A percentile compares a stretch with the other conserved stretches of the same genome.
phyloP scores from a whole-genome alignment of 345 rosid genomes.

The Eucalyptus albens region DNA sequence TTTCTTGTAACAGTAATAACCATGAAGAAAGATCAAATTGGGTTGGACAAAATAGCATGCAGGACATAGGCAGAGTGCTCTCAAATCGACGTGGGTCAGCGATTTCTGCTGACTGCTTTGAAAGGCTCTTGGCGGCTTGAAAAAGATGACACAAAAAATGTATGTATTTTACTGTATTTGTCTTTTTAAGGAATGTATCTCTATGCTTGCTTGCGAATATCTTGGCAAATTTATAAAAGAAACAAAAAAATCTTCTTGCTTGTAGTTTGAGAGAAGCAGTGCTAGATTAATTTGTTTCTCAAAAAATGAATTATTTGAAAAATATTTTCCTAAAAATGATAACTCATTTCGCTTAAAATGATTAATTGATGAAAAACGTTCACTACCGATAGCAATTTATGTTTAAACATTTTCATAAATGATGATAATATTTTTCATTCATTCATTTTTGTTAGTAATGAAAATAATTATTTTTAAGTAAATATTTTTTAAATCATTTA shows the following conservation, averaged over 20 bases:
- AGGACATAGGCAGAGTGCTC: not conserved
- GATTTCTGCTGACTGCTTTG: not conserved
- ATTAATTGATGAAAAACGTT: too few relatives aligned
- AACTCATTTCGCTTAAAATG: too few relatives aligned
- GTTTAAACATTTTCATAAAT: too few relatives aligned
- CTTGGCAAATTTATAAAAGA: not conserved
- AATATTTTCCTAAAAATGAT: too few relatives aligned
- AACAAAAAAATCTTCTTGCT: not conserved
- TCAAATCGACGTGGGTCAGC: not conserved
- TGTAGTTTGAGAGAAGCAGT: not conserved
- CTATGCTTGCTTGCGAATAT: not conserved
- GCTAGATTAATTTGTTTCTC: not conserved
- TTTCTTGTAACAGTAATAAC: not conserved
- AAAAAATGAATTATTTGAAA: too few relatives aligned
- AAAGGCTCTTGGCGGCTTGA: not conserved
- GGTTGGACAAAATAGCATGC: not conserved
- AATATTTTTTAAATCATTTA: too few relatives aligned
- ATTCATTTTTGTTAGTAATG: too few relatives aligned
- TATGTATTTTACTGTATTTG: not conserved
- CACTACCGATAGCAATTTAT: too few relatives aligned
- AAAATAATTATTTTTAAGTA: too few relatives aligned
- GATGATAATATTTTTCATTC: too few relatives aligned
- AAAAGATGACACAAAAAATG: not conserved
- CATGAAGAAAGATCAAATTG: not conserved
- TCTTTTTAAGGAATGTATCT: not conserved